Evolutionary conservation across 108 stramenopile species (phyloP), one percentile per base, ranked within the genome.

Genomic region (Nitzschia palea): DNA sequence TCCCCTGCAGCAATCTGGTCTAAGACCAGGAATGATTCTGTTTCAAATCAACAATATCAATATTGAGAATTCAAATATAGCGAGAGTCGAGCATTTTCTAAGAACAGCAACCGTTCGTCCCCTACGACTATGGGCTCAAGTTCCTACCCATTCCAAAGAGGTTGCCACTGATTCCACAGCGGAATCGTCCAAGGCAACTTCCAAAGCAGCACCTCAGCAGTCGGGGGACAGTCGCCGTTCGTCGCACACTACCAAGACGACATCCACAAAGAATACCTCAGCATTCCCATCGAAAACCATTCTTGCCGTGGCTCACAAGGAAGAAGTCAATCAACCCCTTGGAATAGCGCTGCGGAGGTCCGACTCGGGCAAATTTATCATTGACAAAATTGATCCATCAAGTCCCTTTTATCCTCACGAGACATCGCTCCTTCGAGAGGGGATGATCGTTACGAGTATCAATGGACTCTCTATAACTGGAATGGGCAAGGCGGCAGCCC

Each of bases 391-490:
- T 32, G 12, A 15, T 55, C 59, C 59, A 5, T 25, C 59, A 2
- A 60, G 47, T 48, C 47, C 47, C 9, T 48, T 48, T 48, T 48
- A 48, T 48, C 47, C 47, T 48, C 47, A 18, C 4, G 47, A 10
- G 4, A 48, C 47, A 18, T 48, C 59, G 23, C 17, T 55, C 6
- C 40, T 60, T 1, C 17, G 37, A 2, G 32, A 31, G 2, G 59
- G 59, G 5, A 60, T 60, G 59, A 37, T 60, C 25, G 37, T 60
- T 10, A 37, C 37, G 8, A 42, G 40, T 22, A 34, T 60, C 36
- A 43, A 60, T 23, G 59, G 59, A 18, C 40, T 60, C 1, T 25
- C 26, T n/a, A 60, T 60, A 2, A 60, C 59, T 23, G 59, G 59
- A 60, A 60, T 31, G 40, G 59, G 43, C 22, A 34, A 42, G 37